These are phyloP conservation scores for Ilyonectria destructans DNA, from an alignment of 2,329 filamentous ascomycete species.

Conservation along the genomic window DNA sequence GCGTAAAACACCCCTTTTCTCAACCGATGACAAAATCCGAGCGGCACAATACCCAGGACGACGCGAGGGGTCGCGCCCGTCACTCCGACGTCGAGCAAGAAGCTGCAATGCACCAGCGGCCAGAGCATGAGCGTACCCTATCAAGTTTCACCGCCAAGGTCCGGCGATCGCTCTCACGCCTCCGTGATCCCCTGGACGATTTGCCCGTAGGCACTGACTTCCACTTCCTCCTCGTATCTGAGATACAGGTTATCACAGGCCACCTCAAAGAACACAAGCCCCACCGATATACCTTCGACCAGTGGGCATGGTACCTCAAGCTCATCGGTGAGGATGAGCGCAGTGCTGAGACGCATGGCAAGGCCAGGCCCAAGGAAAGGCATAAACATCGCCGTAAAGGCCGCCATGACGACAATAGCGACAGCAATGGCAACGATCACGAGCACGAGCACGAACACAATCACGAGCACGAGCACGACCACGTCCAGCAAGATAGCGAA, in stretches of 20 bases:
- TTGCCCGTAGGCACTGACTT: slow-evolving; percentile 67
- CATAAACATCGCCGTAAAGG: slow-evolving; percentile 5
- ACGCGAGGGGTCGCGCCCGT: slow-evolving; percentile 27
- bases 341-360: slow-evolving; percentile 66
- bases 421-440: not conserved
- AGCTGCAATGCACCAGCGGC: slow-evolving; percentile 31
- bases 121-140: slow-evolving; percentile 36
- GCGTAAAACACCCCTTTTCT: not conserved
- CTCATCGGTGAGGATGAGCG: slow-evolving; percentile 80
- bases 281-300: slow-evolving; percentile 83
- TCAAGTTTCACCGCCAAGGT: slow-evolving; percentile 53
- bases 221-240: slow-evolving; percentile 78
- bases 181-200: slow-evolving; percentile 55
- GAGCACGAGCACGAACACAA: slow-evolving; percentile 12
- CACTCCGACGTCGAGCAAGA: slow-evolving; percentile 16
- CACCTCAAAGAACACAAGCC: slow-evolving; percentile 73
- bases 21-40: slow-evolving; percentile 32
- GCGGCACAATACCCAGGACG: slow-evolving; percentile 17
- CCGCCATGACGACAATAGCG: not conserved
- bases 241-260: slow-evolving; percentile 77
- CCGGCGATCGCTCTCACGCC: slow-evolving; percentile 54
- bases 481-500: slow-evolving; percentile 39
- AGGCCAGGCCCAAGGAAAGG: slow-evolving; percentile 50
- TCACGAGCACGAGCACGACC: slow-evolving; percentile 3
- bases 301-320: slow-evolving; percentile 89